These are phyloP conservation scores for Alternaria triticimaculans DNA, from an alignment of 2,329 filamentous ascomycete species.

Conservation along the genomic window DNA sequence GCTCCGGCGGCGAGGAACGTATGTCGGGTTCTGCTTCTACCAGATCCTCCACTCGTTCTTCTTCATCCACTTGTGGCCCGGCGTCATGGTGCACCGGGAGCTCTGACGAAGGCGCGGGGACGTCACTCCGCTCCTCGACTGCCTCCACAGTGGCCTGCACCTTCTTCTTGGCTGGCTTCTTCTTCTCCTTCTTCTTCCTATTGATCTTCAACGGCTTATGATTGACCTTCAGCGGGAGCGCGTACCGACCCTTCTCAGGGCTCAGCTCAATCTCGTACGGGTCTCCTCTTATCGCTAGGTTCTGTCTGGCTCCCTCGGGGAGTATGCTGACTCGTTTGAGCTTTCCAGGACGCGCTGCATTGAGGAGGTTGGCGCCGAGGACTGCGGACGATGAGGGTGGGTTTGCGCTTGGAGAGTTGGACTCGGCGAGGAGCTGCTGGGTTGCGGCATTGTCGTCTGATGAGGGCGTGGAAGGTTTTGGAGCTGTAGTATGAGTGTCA, in stretches of 20 bases:
- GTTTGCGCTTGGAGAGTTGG: slow-evolving; percentile 12
- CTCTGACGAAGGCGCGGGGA: not conserved
- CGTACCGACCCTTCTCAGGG: slow-evolving; percentile 24
- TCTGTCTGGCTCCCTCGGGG: slow-evolving; percentile 2
- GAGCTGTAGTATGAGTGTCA: not conserved
- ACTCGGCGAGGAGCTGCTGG: slow-evolving; percentile 34
- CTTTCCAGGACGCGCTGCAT: slow-evolving; percentile 36
- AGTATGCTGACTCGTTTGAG: slow-evolving; percentile 26
- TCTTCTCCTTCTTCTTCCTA: slow-evolving; percentile 6
- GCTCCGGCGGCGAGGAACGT: not conserved
- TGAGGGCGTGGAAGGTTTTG: not conserved
- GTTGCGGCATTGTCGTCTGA: slow-evolving; percentile 27
- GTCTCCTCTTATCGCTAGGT: slow-evolving; percentile 18
- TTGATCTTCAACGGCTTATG: slow-evolving; percentile 14
- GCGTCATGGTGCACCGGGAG: not conserved
- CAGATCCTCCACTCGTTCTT: not conserved
- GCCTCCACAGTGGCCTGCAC: not conserved
- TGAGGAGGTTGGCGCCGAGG: slow-evolving; percentile 35
- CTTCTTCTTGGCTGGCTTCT: slow-evolving; percentile 2
- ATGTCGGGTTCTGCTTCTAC: not conserved
- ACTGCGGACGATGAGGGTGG: slow-evolving; percentile 18
- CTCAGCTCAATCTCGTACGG: slow-evolving; percentile 28
- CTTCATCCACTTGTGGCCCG: not conserved
- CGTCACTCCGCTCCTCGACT: not conserved
- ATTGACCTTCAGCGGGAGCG: slow-evolving; percentile 13